Conservation (phyloP, 257 asterid genomes). For the Eustoma russellianum region DNA sequence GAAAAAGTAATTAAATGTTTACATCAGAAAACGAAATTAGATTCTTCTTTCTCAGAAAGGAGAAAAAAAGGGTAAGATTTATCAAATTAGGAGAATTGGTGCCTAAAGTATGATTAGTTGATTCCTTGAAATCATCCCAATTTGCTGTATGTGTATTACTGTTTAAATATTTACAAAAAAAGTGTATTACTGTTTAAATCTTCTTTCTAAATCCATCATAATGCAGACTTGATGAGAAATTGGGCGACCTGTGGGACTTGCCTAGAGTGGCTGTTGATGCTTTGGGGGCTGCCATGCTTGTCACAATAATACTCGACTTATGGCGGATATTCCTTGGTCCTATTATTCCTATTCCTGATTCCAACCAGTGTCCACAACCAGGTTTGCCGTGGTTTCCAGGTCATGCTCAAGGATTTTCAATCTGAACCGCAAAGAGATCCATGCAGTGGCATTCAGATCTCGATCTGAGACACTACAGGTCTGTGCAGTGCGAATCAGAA, state of each 20-base stretch:
- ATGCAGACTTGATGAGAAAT: conserved; percentile 75
- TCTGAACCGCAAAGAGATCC: not conserved
- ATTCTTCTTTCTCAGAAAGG: too few relatives aligned
- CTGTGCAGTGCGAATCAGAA: too few relatives aligned
- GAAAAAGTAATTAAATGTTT: too few relatives aligned
- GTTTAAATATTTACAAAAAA: too few relatives aligned
- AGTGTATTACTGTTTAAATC: too few relatives aligned
- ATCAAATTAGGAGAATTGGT: too few relatives aligned
- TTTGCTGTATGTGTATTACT: too few relatives aligned
- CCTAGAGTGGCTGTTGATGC: conserved; percentile 83
- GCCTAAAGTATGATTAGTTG: too few relatives aligned
- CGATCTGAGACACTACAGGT: too few relatives aligned
- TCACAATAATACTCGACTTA: conserved; percentile 77
- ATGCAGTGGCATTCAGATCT: not conserved
- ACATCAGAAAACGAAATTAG: too few relatives aligned
- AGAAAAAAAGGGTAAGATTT: too few relatives aligned
- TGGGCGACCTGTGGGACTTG: conserved; percentile 61
- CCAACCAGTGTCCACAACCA: conserved; percentile 61
- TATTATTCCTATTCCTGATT: conserved; percentile 46
- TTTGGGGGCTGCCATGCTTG: conserved; percentile 94
- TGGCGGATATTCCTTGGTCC: conserved; percentile 96
- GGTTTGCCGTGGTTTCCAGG: conserved; percentile 74
- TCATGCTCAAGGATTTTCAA: conserved; percentile 6
- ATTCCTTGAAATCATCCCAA: too few relatives aligned
- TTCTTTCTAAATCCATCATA: not conserved